Base-by-base conservation (phyloP, 306 rosid species). In the Trifolium pratense region DNA sequence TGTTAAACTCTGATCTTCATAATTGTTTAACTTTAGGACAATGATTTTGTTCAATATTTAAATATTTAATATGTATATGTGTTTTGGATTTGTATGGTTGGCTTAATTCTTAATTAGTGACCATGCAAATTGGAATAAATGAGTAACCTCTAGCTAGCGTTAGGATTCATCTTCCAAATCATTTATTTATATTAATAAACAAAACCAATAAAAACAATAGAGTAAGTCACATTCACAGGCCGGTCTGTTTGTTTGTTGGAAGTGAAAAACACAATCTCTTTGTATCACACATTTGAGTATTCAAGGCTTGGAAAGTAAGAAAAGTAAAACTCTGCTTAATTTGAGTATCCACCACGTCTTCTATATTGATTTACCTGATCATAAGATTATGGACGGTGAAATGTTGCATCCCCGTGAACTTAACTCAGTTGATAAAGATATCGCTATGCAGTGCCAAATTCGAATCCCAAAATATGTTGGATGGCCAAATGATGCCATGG, bases 41-140 rank as follows among this genome's bases (percentile, higher is more conserved):
- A 36, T 37, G 34, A 20, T 40, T 65, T 65, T 20, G 12, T 40
- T 40, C 32, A 40, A 40, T 65, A 43, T 20, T 20, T 42, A 21
- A 15, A 63, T 15, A 63, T 63, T 52, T 48, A 48, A 6, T 42
- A 8, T n/a, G n/a, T n/a, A 56, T 56, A 10, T 21, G 3, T 13
- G 3, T 13, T 36, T 39, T 66, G 70, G 70, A 66, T 66, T 66
- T 66, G 37, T 66, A 14, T 66, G 37, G 36, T 66, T 66, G 70
- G 46, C 55, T 18, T 64, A 64, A 51, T 64, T 64, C 18, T 64
- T 39, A 6, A 43, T 23, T 8, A 12, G 55, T 26, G 65, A 14
- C 39, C 40, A 6, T 58, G 53, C 32, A 40, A 42, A 21, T 18
- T 39, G 70, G 36, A 66, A 42, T 42, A 66, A 43, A 66, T 66